Evolutionary conservation across 345 rosid species (phyloP).

Genomic region (Aquilaria sinensis): DNA sequence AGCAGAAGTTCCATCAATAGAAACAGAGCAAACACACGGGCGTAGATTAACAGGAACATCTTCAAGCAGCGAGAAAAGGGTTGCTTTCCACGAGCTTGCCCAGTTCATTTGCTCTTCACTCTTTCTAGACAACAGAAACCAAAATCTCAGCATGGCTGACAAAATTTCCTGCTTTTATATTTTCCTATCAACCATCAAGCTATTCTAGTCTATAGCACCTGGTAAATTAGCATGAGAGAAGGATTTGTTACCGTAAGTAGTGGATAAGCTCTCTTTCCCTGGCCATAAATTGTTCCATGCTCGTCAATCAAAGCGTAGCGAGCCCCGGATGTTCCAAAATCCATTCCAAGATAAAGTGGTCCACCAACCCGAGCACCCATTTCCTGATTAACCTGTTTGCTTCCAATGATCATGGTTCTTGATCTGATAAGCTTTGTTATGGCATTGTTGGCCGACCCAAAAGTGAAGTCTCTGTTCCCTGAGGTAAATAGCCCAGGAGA

Average conservation of each 20-base stretch:
- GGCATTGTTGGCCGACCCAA: not conserved
- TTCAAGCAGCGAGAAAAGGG: constrained; percentile 58
- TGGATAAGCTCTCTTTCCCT: constrained; percentile 75
- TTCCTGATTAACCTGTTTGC: constrained; percentile 10
- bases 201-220: not conserved
- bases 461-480: constrained; percentile 14
- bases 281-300: constrained; percentile 42
- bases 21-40: constrained; percentile 54
- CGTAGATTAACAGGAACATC: constrained; percentile 66
- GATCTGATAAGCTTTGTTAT: constrained; percentile 8
- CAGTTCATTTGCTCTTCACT: constrained; percentile 62
- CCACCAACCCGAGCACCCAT: constrained; percentile 19
- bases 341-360: constrained; percentile 79
- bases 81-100: constrained; percentile 67
- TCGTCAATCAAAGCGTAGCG: constrained; percentile 70
- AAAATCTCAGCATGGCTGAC: constrained; percentile 16
- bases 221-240: not conserved
- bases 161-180: not conserved
- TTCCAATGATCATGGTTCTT: constrained; percentile 25
- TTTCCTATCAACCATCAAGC: not conserved
- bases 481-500: constrained; percentile 29
- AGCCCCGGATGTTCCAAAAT: constrained; percentile 95
- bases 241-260: constrained; percentile 31
- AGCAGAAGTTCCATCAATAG: constrained; percentile 91
- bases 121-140: constrained; percentile 67